Percentiles rank a stretch among this genome's conserved stretches.
Evolutionary conservation across 148 eudicot genomes (phyloP).

Genomic region (Salicornia ramosissima): DNA sequence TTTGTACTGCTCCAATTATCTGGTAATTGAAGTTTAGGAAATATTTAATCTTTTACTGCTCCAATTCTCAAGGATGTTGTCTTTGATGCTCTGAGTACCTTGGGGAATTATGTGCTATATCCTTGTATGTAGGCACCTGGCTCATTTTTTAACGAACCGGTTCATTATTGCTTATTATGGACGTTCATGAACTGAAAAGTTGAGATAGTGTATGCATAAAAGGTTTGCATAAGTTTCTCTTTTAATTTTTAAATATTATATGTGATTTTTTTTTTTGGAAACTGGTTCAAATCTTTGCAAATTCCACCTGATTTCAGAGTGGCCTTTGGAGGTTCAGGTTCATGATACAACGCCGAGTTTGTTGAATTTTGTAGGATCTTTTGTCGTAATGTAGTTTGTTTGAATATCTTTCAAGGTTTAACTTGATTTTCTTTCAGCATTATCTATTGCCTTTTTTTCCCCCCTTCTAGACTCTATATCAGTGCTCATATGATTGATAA

Average conservation of each 20-base stretch:
- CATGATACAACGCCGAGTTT: background rate
- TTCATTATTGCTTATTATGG: background rate
- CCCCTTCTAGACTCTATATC: background rate
- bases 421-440: background rate
- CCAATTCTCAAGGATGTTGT: no score
- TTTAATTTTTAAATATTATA: background rate
- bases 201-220: background rate
- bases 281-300: background rate
- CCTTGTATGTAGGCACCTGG: background rate
- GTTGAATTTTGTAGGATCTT: background rate
- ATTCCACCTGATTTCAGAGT: background rate
- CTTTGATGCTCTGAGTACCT: background rate
- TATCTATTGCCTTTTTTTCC: background rate
- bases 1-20: background rate
- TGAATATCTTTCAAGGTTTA: no score
- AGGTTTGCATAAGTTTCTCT: background rate
- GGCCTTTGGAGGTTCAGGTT: background rate
- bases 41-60: background rate
- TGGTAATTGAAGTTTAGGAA: background rate
- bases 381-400: no score
- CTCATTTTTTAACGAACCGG: background rate
- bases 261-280: background rate
- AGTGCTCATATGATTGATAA: background rate
- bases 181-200: background rate
- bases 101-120: background rate